These are phyloP conservation scores for Tolypocladium ovalisporum DNA, from an alignment of 2,329 filamentous ascomycete species.

Conservation along the genomic window DNA sequence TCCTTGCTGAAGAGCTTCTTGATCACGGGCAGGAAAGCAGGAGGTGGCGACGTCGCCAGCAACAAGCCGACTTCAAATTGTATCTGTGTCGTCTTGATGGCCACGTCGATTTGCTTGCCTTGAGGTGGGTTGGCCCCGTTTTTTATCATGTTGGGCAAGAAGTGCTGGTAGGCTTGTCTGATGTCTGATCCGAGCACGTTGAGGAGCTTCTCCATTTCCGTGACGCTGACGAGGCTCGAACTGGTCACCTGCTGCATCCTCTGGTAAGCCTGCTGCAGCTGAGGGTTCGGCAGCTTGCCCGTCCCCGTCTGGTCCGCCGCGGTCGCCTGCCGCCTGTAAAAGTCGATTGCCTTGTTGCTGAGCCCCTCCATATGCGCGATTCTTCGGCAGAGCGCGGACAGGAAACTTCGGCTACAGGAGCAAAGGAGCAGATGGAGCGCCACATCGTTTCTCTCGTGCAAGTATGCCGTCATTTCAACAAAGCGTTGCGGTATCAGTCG, in stretches of 20 bases:
- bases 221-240: conserved; percentile 43
- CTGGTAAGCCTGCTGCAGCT: conserved; percentile 46
- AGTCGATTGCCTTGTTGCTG: conserved; percentile 36
- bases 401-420: conserved; percentile 62
- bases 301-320: conserved; percentile 24
- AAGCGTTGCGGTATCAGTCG: conserved; percentile 38
- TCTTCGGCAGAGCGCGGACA: conserved; percentile 57
- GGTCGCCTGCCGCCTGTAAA: conserved; percentile 35
- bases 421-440: conserved; percentile 57
- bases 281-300: conserved; percentile 32
- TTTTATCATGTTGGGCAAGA: conserved; percentile 31
- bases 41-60: conserved; percentile 33
- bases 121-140: conserved; percentile 35
- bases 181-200: conserved; percentile 36
- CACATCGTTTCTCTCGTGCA: conserved; percentile 44
- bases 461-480: conserved; percentile 36
- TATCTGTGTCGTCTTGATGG: conserved; percentile 33
- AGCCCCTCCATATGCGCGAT: conserved; percentile 45
- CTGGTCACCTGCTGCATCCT: conserved; percentile 41
- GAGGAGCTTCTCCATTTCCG: conserved; percentile 53
- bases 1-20: conserved; percentile 52
- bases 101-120: conserved; percentile 30
- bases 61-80: conserved; percentile 43
- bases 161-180: conserved; percentile 36
- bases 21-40: conserved; percentile 44